Conservation (phyloP, 129 eudicot species). For the Chrysanthemum seticuspe region DNA sequence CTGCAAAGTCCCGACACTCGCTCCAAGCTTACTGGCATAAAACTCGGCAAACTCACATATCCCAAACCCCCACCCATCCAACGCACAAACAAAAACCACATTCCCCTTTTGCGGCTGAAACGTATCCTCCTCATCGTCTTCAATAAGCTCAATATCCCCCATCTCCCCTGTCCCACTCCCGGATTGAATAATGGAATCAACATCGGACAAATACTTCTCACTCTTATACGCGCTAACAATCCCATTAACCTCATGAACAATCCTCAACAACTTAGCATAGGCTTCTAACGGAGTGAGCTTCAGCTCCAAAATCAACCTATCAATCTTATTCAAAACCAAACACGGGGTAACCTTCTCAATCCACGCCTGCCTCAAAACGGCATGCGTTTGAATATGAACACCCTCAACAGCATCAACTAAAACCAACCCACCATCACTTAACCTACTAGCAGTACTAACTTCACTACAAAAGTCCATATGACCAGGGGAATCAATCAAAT, state of each 20-base stretch:
- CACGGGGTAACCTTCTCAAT: conserved; percentile 84
- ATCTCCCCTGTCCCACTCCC: conserved; percentile 52
- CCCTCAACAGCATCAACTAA: conserved; percentile 99
- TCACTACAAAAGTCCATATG: conserved; percentile 99
- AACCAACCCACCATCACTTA: conserved; percentile 92
- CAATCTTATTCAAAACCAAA: conserved; percentile 91
- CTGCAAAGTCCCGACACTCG: conserved; percentile 50
- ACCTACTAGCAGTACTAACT: conserved; percentile 89
- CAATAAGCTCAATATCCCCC: conserved; percentile 61
- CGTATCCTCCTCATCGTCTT: conserved; percentile 89
- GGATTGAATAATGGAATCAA: conserved; percentile 76
- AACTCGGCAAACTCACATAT: conserved; percentile 74
- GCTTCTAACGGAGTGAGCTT: conserved; percentile 93
- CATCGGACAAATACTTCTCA: conserved; percentile 90
- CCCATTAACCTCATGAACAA: conserved; percentile 88
- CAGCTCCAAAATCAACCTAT: conserved; percentile 78
- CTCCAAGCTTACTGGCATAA: conserved; percentile 74
- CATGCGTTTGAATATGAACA: conserved; percentile 95
- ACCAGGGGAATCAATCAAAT: conserved; percentile 94
- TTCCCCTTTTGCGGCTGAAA: conserved; percentile 97
- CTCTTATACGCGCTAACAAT: conserved; percentile 79
- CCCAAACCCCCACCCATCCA: conserved; percentile 97
- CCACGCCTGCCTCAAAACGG: conserved; percentile 95
- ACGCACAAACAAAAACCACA: conserved; percentile 85
- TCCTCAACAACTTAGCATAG: conserved; percentile 58